phyloP scores from a whole-genome alignment of 1,284 basidiomycete genomes.

The Heterobasidion occidentale region DNA sequence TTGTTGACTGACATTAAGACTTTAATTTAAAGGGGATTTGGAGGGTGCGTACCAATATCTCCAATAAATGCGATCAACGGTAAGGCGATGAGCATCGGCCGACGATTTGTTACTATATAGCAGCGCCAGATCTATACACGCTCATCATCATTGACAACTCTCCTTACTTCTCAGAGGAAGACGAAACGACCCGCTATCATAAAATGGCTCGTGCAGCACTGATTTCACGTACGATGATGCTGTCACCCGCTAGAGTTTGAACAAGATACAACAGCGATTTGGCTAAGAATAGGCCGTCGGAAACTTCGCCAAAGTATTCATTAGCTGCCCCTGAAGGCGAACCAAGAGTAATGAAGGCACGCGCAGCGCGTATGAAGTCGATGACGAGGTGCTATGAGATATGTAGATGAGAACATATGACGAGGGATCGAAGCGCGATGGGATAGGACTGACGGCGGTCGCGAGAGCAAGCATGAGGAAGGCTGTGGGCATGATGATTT shows the following conservation, averaged over 20 bases:
- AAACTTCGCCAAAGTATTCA: neutral
- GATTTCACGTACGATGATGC: neutral
- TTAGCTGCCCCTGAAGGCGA: neutral
- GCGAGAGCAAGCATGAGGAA: constrained; percentile 6
- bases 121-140: constrained; percentile 1
- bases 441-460: neutral
- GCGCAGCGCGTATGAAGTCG: neutral
- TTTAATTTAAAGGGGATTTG: neutral
- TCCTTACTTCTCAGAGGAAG: neutral
- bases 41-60: neutral
- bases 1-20: neutral
- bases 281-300: neutral
- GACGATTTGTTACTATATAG: neutral
- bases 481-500: neutral
- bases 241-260: neutral
- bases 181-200: no score
- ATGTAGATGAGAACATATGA: no score
- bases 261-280: neutral
- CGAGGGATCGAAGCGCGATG: neutral
- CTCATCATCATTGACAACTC: neutral
- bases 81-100: neutral
- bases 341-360: neutral
- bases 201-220: no score
- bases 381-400: neutral
- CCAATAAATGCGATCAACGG: neutral